Evolutionary conservation across 768 basidiomycete species (phyloP).

Genomic region (Amanita molliuscula): DNA sequence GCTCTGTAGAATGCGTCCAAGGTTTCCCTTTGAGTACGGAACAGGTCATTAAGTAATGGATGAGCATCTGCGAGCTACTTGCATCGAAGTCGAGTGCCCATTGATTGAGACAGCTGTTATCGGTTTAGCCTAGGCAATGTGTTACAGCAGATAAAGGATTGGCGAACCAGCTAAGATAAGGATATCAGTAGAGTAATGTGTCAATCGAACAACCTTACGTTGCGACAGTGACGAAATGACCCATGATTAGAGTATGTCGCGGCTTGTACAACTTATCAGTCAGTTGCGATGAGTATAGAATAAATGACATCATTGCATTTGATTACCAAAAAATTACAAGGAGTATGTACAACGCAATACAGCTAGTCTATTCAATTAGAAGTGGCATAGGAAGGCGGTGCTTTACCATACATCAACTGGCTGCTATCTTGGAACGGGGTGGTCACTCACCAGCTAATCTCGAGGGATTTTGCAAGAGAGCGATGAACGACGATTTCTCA

Average conservation of each 20-base stretch:
- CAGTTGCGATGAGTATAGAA: not conserved
- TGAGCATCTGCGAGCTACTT: constrained; percentile 8
- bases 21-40: constrained; percentile 60
- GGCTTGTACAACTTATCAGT: not conserved
- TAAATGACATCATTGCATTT: constrained; percentile 1
- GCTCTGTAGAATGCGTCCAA: constrained; percentile 81
- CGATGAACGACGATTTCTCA: constrained; percentile 52
- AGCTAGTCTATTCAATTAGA: constrained; percentile 4
- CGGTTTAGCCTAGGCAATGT: constrained; percentile 1
- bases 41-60: not conserved
- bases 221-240: constrained; percentile 58
- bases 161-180: constrained; percentile 22
- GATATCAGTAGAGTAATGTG: constrained; percentile 7
- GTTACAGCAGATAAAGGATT: not conserved
- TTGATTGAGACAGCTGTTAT: constrained; percentile 80
- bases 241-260: not conserved
- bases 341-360: not conserved
- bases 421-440: not conserved
- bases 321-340: not conserved
- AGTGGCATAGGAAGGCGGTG: constrained; percentile 26
- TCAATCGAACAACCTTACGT: constrained; percentile 42
- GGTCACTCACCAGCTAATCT: constrained; percentile 47
- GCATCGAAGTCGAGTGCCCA: constrained; percentile 96
- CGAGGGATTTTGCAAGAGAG: constrained; percentile 46
- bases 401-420: constrained; percentile 12